Conservation (phyloP, 148 eudicot species). For the Dysphania ambrosioides region DNA sequence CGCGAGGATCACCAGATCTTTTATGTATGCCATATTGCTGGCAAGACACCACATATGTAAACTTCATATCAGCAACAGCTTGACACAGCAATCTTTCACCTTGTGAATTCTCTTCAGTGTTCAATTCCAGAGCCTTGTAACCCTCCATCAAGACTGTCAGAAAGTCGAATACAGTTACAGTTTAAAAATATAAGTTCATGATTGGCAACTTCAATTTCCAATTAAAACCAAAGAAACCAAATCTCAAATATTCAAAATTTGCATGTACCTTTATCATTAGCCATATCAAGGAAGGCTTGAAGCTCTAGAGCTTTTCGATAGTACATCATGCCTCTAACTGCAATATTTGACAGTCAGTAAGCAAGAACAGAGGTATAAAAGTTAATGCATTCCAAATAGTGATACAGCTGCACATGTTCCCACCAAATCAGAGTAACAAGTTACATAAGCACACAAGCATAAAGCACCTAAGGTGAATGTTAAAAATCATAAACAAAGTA, state of each 20-base stretch:
- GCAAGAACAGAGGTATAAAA: neutral
- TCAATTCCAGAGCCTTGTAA: slow-evolving; percentile 85
- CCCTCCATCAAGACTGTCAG: slow-evolving; percentile 82
- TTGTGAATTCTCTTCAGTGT: slow-evolving; percentile 66
- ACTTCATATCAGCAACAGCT: slow-evolving; percentile 98
- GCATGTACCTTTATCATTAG: slow-evolving; percentile 68
- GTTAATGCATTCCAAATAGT: neutral
- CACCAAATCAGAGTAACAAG: neutral
- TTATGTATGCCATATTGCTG: slow-evolving; percentile 91
- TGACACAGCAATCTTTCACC: slow-evolving; percentile 91
- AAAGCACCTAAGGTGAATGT: slow-evolving; percentile 1
- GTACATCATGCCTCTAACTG: slow-evolving; percentile 99
- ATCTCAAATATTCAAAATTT: neutral
- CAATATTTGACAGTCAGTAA: slow-evolving; percentile 20
- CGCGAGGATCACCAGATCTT: slow-evolving; percentile 72
- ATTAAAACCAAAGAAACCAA: neutral
- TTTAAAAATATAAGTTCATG: neutral
- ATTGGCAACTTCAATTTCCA: neutral
- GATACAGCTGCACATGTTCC: neutral
- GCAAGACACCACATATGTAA: slow-evolving; percentile 93
- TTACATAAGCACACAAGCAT: slow-evolving; percentile 6
- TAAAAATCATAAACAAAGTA: neutral
- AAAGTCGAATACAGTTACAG: neutral
- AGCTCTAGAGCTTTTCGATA: slow-evolving; percentile 94
- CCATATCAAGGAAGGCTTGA: slow-evolving; percentile 99